Percentiles rank a stretch among this genome's conserved stretches.
phyloP scores from a whole-genome alignment of 352 stramenopile species.

The Globisporangium canariense region DNA sequence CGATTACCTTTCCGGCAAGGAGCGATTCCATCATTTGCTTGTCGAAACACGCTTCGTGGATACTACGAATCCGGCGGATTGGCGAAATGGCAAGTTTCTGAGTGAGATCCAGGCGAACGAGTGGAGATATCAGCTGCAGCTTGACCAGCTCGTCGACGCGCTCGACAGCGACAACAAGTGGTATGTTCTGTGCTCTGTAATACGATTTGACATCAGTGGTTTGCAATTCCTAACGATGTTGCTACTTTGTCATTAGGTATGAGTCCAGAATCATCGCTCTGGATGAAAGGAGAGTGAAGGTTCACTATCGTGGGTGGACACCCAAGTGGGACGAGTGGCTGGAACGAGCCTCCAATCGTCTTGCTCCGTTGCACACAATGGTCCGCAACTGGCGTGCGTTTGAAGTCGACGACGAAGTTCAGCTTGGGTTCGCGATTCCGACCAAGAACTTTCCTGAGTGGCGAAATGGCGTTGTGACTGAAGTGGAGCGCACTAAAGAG shows the following conservation, averaged over 20 bases:
- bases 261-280: constrained; percentile 61
- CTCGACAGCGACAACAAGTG: constrained; percentile 78
- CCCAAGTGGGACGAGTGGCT: constrained; percentile 97
- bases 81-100: constrained; percentile 54
- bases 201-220: not conserved
- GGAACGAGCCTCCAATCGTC: constrained; percentile 73
- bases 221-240: not conserved
- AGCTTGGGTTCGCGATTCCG: constrained; percentile 38
- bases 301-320: constrained; percentile 98
- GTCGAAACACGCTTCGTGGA: constrained; percentile 44
- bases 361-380: constrained; percentile 90
- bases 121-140: constrained; percentile 58
- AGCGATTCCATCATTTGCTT: constrained; percentile 62
- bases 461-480: constrained; percentile 43
- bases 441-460: constrained; percentile 56
- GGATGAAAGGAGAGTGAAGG: constrained; percentile 53
- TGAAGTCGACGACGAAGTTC: constrained; percentile 41
- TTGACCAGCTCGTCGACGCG: constrained; percentile 64
- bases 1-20: constrained; percentile 52
- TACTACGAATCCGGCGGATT: constrained; percentile 26
- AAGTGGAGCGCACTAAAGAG: constrained; percentile 23
- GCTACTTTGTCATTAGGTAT: constrained; percentile 27
- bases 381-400: constrained; percentile 75
- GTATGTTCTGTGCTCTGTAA: constrained; percentile 19
- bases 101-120: constrained; percentile 54